A percentile compares a stretch with the other conserved stretches of the same genome.
These are phyloP conservation scores for Cytospora mali DNA, from an alignment of 2,329 filamentous ascomycete species.

Conservation along the genomic window DNA sequence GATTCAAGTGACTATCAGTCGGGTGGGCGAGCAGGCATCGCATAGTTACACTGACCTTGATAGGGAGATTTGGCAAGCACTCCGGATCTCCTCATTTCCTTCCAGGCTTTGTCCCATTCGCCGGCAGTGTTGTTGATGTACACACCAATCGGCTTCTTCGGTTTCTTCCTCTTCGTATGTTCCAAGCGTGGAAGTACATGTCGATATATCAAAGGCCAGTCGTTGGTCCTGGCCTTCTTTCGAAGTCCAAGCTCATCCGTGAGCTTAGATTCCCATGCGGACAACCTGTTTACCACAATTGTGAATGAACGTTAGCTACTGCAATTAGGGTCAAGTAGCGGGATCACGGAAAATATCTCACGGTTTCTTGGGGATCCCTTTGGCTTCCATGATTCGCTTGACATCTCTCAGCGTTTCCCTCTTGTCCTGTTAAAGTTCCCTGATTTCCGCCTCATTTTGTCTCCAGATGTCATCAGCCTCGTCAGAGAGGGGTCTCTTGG, in stretches of 20 bases:
- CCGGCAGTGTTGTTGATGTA: neutral
- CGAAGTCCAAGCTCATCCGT: slow-evolving; percentile 1
- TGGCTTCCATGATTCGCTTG: slow-evolving; percentile 1
- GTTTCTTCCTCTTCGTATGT: neutral
- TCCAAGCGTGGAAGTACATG: neutral
- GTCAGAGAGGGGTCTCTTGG: neutral
- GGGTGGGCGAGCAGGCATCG: too few species aligned
- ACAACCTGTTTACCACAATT: neutral
- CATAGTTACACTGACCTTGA: too few species aligned
- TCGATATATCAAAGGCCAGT: slow-evolving; percentile 4
- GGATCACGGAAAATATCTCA: neutral
- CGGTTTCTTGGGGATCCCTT: neutral
- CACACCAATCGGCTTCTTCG: neutral
- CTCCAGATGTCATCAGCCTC: neutral
- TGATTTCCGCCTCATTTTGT: neutral
- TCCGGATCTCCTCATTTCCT: slow-evolving; percentile 6
- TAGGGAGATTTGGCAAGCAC: neutral
- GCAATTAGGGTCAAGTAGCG: too few species aligned
- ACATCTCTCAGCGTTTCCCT: slow-evolving; percentile 2
- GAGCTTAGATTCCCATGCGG: slow-evolving; percentile 11
- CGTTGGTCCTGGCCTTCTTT: neutral
- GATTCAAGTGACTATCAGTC: too few species aligned
- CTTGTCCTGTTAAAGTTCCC: neutral
- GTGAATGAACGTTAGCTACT: neutral
- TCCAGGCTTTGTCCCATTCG: slow-evolving; percentile 1